phyloP scores from a whole-genome alignment of 202 grass and related monocot genomes.

The Panicum hallii region DNA sequence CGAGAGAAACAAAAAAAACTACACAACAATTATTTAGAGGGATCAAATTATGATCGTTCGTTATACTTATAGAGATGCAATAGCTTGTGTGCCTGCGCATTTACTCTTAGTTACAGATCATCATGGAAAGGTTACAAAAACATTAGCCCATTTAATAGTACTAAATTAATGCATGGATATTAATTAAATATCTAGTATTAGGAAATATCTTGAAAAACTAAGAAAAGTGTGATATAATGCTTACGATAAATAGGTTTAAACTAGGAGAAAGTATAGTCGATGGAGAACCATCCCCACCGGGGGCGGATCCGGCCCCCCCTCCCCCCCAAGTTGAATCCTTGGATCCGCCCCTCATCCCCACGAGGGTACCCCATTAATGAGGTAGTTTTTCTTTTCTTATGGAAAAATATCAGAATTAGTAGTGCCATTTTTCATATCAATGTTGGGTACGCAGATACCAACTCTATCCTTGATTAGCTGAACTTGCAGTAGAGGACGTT shows the following conservation, averaged over 20 bases:
- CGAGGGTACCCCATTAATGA: constrained; percentile 57
- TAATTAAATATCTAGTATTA: constrained; percentile 1
- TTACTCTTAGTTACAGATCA: no score
- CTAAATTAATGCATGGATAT: not conserved
- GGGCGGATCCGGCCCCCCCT: no score
- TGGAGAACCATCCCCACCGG: constrained; percentile 66
- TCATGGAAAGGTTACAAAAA: no score
- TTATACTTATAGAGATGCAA: no score
- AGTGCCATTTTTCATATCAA: constrained; percentile 75
- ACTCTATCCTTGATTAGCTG: constrained; percentile 66
- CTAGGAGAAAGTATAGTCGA: constrained; percentile 64
- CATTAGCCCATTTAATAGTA: not conserved
- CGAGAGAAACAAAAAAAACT: no score
- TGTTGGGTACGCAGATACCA: constrained; percentile 69
- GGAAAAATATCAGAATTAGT: constrained; percentile 50
- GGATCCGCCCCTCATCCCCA: constrained; percentile 56
- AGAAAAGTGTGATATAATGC: not conserved
- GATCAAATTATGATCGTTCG: no score
- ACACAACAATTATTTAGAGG: no score
- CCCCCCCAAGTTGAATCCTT: no score
- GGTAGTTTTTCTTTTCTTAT: constrained; percentile 47
- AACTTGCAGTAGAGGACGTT: constrained; percentile 73
- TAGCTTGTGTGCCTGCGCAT: no score
- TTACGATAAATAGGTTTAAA: constrained; percentile 59
- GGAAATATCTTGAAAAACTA: not conserved